Conservation (phyloP, 371 early-diverging fungal genomes). For the Actinomucor elegans region DNA sequence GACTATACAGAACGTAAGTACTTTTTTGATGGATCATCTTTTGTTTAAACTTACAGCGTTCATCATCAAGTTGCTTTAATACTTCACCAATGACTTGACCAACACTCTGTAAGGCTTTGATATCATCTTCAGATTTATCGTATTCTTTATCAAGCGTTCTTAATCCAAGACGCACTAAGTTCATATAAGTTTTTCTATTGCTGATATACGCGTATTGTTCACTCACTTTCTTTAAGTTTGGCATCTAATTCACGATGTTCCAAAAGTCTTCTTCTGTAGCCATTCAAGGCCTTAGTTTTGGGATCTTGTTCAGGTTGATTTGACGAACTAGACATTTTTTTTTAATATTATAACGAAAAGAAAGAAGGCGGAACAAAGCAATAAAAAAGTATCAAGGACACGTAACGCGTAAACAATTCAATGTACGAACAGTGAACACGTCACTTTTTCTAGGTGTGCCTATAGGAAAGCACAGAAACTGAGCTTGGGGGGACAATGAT, state of each 20-base stretch:
- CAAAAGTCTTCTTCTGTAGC: constrained; percentile 85
- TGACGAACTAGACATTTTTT: constrained; percentile 32
- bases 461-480: not conserved
- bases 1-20: constrained; percentile 48
- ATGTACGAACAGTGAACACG: no score
- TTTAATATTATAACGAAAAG: constrained; percentile 5
- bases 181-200: not conserved
- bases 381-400: no score
- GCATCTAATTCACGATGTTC: constrained; percentile 95
- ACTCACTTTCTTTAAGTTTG: constrained; percentile 88
- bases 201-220: not conserved
- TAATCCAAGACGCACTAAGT: constrained; percentile 85
- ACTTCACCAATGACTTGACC: constrained; percentile 99
- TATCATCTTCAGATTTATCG: constrained; percentile 97
- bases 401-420: no score
- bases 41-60: constrained; percentile 74
- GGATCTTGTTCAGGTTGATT: constrained; percentile 41
- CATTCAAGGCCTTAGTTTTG: constrained; percentile 71
- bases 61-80: constrained; percentile 96
- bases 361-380: not conserved
- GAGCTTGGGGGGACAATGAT: no score
- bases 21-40: not conserved
- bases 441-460: no score
- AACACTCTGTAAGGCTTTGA: constrained; percentile 98
- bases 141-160: constrained; percentile 84